These are phyloP conservation scores for Smithsoniella earleae DNA, from an alignment of 163 green algal genomes.

Conservation along the genomic window DNA sequence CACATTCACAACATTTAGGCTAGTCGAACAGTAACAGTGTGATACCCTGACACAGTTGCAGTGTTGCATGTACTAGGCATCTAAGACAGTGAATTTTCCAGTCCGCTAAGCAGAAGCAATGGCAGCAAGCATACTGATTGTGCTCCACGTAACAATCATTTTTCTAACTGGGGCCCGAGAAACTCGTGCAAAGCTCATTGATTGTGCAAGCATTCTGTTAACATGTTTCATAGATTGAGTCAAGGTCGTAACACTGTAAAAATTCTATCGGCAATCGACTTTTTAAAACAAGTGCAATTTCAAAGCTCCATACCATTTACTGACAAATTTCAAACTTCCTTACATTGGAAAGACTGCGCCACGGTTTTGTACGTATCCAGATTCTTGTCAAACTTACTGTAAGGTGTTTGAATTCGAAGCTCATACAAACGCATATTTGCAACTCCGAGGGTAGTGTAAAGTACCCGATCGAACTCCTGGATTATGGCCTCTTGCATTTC, in stretches of 20 bases:
- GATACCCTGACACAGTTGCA: no score
- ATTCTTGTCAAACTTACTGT: conserved; percentile 38
- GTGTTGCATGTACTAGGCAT: no score
- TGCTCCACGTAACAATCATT: no score
- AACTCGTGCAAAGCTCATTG: no score
- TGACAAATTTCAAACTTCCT: conserved; percentile 38
- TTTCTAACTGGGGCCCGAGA: no score
- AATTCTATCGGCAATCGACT: conserved; percentile 29
- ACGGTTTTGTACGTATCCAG: conserved; percentile 35
- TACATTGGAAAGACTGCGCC: conserved; percentile 43
- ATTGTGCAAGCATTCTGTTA: no score
- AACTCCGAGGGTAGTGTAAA: conserved; percentile 68
- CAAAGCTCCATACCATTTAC: conserved; percentile 29
- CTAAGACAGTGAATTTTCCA: no score
- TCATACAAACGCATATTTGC: conserved; percentile 85
- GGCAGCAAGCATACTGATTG: no score
- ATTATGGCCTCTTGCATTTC: conserved; percentile 45
- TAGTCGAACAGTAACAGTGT: no score
- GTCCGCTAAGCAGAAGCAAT: no score
- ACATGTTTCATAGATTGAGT: conserved; percentile 6
- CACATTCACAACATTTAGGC: no score
- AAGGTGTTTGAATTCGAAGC: conserved; percentile 71
- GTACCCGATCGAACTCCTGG: conserved; percentile 65
- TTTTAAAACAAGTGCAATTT: no score
- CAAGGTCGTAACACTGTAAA: conserved; percentile 8